Base-by-base conservation (phyloP, 768 basidiomycete genomes). In the Xerocomus spinulosus region DNA sequence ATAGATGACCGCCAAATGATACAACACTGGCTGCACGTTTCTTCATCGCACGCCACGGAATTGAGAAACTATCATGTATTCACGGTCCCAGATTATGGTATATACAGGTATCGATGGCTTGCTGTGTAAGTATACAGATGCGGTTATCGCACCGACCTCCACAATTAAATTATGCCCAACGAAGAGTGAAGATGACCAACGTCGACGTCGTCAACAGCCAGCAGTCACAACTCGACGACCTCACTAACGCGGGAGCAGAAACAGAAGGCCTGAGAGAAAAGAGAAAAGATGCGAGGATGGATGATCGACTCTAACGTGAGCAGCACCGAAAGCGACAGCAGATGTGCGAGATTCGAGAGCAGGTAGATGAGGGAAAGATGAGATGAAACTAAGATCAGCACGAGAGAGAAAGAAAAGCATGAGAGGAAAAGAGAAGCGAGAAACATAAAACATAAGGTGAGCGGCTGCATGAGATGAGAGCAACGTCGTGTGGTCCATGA, bases 241-340 rank as follows among this genome's bases (percentile, higher is more conserved):
- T 13, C 40, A 12, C 14, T 17, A 18, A 40, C 42, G 18, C 36
- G 17, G 29, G 29, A 20, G n/a, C 23, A 28, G 13, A 44, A 13
- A 21, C 17, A 25, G 5, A 25, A 42, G 9, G n/a, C n/a, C 1
- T 3, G 21, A 39, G 14, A 34, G 14, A 29, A 18, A 20, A 18
- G 9, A 20, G 34, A 44, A 13, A 30, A 0, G 28, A 47, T 48
- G 41, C 41, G 28, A 10, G 26, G 26, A 28, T 28, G 26, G 26
- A 39, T n/a, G 4, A 17, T 25, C 9, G n/a, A 39, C 24, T 26
- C 34, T 14, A 56, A 15, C 26, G 9, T 29, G 20, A 53, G 9
- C 18, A 17, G 42, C 46, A 29, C 8, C 7, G 20, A 46, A 33
- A 60, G 48, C 26, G 24, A 43, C 5, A 49, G 29, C 34, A 10